Percentiles rank a stretch among this genome's conserved stretches.
Conservation (phyloP, 306 rosid genomes). For the Luffa aegyptiaca region DNA sequence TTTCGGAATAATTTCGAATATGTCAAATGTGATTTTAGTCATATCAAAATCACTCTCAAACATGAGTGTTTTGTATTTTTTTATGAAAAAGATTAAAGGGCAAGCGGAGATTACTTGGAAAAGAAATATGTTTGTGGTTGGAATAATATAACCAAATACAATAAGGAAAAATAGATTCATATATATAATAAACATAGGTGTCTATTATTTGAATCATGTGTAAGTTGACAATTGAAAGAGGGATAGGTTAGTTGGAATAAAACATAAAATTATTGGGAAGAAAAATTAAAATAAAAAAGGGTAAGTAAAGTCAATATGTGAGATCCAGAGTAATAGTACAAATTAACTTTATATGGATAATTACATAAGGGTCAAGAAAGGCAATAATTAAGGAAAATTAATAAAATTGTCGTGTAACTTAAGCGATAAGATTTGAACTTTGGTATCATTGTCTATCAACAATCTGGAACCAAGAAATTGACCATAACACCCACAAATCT, state of each 20-base stretch:
- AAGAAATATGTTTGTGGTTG: no score
- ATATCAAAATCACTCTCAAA: no score
- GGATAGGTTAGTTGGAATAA: no score
- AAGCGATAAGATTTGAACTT: conserved; percentile 42
- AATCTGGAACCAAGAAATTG: conserved; percentile 28
- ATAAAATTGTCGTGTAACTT: conserved; percentile 21
- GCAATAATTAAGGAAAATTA: conserved; percentile 8
- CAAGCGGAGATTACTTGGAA: no score
- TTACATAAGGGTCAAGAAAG: neutral
- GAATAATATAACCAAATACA: no score
- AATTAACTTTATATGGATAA: neutral
- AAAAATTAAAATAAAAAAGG: neutral
- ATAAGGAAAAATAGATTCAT: no score
- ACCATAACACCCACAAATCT: conserved; percentile 28
- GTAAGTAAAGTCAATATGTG: neutral
- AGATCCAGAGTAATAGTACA: neutral
- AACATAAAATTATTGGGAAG: neutral
- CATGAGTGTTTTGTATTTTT: no score
- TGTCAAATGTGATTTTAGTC: no score
- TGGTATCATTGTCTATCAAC: conserved; percentile 14
- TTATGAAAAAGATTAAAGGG: no score
- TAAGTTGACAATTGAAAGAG: neutral
- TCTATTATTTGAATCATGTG: neutral
- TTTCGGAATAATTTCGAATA: no score
- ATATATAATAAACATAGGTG: no score